Base-by-base conservation (phyloP, 768 basidiomycete species). In the Chalciporus piperatus region DNA sequence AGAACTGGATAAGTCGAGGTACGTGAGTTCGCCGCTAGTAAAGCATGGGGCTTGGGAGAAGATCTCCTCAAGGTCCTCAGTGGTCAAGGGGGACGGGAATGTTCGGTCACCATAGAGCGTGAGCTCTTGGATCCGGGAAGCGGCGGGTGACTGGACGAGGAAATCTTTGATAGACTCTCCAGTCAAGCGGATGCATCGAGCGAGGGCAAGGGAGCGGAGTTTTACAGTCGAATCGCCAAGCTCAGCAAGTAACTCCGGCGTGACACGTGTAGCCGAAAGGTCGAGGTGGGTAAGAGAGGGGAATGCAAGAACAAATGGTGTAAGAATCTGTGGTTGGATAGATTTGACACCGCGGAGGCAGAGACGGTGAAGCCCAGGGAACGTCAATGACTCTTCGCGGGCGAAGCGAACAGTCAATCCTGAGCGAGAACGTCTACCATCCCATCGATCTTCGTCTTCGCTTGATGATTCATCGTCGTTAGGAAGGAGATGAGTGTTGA, bases 71-170 rank as follows among this genome's bases (percentile, higher is more conserved):
- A 98, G 75, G 47, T 97, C 84, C 28, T 80, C 77, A 47, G 71
- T 73, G 7, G 80, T 76, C 28, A 98, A 74, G 3, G 89, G 83
- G 16, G 84, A 88, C 0, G 82, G 74, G 70, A 88, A 93, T 1
- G 93, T 92, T 69, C 76, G 78, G 63, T 97, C 94, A 23, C 92
- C 93, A 61, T 91, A 97, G 5, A 99, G 78, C 51, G 89, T 90
- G 28, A 99, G 77, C 63, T 98, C 91, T 32, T 72, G 75, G 47
- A 95, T 72, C 38, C 76, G 74, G 30, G 68, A 67, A 3, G 87
- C 81, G 5, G 82, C 84, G 0, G 81, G 80, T 2, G 89, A 85
- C 23, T 81, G 70, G 39, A 89, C 67, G 45, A 97, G 74, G 71
- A 97, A 86, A 22, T 79, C 68, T 43, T 79, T 80, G 63, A 98